Percentiles rank a stretch among this genome's conserved stretches.
Evolutionary conservation across 2,329 filamentous ascomycete species (phyloP).

Genomic region (Phialemoniopsis sp.): DNA sequence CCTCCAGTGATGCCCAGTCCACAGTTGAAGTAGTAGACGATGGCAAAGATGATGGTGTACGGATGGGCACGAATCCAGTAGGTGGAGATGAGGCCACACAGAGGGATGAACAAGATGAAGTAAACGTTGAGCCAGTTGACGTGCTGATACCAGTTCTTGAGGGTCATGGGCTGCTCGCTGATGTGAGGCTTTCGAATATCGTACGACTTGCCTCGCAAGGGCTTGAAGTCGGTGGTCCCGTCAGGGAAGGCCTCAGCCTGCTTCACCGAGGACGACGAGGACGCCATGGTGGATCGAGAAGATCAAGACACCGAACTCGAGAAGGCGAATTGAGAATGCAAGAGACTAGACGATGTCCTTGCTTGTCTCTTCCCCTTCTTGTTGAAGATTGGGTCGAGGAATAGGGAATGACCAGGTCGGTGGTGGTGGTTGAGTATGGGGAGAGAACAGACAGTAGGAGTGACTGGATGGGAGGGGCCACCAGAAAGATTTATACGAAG

Average conservation of each 20-base stretch:
- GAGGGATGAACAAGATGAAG: slow-evolving; percentile 74
- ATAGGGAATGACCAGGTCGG: not conserved
- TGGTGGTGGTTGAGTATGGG: not conserved
- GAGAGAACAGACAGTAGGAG: not conserved
- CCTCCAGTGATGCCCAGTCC: slow-evolving; percentile 76
- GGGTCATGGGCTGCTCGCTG: slow-evolving; percentile 75
- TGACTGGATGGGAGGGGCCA: not conserved
- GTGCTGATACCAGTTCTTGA: slow-evolving; percentile 84
- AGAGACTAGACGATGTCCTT: not conserved
- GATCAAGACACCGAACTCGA: slow-evolving; percentile 3
- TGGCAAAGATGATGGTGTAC: slow-evolving; percentile 69
- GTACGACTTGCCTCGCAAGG: slow-evolving; percentile 40
- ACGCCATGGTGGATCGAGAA: slow-evolving; percentile 20
- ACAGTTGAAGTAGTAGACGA: slow-evolving; percentile 80
- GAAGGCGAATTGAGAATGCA: slow-evolving; percentile 1
- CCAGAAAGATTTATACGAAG: no score
- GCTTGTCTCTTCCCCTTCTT: not conserved
- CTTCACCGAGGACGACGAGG: slow-evolving; percentile 33
- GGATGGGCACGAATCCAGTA: slow-evolving; percentile 73
- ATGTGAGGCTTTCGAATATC: slow-evolving; percentile 76
- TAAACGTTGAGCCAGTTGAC: slow-evolving; percentile 89
- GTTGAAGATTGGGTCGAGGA: not conserved
- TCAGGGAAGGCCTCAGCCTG: slow-evolving; percentile 39
- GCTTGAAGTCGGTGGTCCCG: slow-evolving; percentile 52
- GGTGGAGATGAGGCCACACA: slow-evolving; percentile 68